phyloP scores from a whole-genome alignment of 2,329 filamentous ascomycete species.

The Botrytis hyacinthi region DNA sequence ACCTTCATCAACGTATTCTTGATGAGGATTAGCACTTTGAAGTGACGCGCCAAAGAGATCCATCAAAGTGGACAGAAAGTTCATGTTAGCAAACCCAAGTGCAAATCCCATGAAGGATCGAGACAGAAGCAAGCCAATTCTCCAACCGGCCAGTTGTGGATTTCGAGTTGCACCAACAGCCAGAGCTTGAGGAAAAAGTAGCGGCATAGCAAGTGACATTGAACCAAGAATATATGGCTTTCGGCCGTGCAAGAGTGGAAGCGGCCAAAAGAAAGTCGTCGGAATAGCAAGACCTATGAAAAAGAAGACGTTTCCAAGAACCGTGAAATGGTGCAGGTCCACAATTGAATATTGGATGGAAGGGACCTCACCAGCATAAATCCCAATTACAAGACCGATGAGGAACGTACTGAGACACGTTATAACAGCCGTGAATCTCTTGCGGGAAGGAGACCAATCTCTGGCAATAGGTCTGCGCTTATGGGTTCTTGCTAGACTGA shows the following conservation, averaged over 20 bases:
- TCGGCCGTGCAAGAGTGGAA: constrained; percentile 71
- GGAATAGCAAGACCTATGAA: constrained; percentile 70
- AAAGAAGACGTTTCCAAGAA: constrained; percentile 71
- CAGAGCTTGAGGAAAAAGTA: constrained; percentile 74
- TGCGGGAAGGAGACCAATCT: constrained; percentile 67
- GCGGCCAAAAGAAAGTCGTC: constrained; percentile 69
- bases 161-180: constrained; percentile 57
- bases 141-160: constrained; percentile 55
- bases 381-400: constrained; percentile 68
- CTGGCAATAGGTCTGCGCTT: constrained; percentile 65
- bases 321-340: constrained; percentile 63
- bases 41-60: constrained; percentile 76
- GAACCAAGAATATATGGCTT: constrained; percentile 74
- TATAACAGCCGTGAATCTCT: constrained; percentile 65
- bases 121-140: constrained; percentile 59
- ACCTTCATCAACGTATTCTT: constrained; percentile 64
- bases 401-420: constrained; percentile 72
- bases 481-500: constrained; percentile 54
- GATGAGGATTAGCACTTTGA: constrained; percentile 69
- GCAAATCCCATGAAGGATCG: constrained; percentile 65
- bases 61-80: constrained; percentile 67
- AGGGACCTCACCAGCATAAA: constrained; percentile 77
- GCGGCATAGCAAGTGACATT: constrained; percentile 65
- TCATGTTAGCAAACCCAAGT: constrained; percentile 75
- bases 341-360: constrained; percentile 75